Base-by-base conservation (phyloP, 805 yeast genomes). In the Yamadazyma akitaensis region DNA sequence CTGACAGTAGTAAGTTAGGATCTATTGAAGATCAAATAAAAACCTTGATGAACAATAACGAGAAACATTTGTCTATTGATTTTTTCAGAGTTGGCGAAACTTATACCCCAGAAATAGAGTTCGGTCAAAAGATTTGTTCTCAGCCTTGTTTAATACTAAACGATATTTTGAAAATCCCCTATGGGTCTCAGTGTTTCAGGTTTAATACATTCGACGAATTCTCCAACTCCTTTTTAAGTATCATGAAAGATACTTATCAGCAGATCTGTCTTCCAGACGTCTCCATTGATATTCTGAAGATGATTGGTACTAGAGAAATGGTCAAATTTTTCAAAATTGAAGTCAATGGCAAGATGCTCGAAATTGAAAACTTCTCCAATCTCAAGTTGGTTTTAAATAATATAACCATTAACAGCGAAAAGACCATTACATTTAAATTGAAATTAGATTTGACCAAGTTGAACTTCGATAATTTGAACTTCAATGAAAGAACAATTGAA, bases 191-290 rank as follows among this genome's bases (percentile, higher is more conserved):
- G 17, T 44, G 60, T 9, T 26, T 53, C 17, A 43, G 66, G 24
- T 60, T 51, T 40, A 46, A 51, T 16, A 42, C 49, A 19, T 56
- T 61, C 25, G 45, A 48, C 8, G 56, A 52, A 13, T 57, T 64
- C 32, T 44, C 49, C 25, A 39, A 41, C 37, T 49, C 51, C 14
- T 48, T 60, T 17, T 42, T 45, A 6, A 37, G 30, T 14, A 47
- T 52, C 14, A 40, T 57, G 25, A 44, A 57, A 11, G 37, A 49
- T 12, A 42, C 46, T 18, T 51, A 51, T 21, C 62, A 60, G 18
- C 40, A 53, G 19, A 53, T 56, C n/a, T 57, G 59, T 34, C 48
- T 60, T 30, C 65, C 68, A 2, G 52, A 44, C 11, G 44, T 64
- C 2, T 36, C 57, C 6, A 43, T 64, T 4, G 57, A 58, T 36